Base-by-base conservation (phyloP, 768 basidiomycete genomes). In the Mycena maculata region DNA sequence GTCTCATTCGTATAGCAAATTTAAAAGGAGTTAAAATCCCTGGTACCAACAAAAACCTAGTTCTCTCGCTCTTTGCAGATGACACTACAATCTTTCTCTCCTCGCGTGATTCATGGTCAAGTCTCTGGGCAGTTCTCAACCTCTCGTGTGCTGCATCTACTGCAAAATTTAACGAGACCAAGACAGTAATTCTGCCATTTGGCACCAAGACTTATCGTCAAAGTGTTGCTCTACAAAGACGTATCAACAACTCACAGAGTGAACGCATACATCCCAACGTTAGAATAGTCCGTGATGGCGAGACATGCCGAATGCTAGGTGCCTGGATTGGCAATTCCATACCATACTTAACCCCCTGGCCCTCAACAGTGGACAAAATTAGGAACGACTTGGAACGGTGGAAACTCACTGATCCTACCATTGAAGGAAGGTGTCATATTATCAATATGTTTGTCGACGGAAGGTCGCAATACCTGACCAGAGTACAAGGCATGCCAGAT, bases 101-200 rank as follows among this genome's bases (percentile, higher is more conserved):
- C 3, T 69, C 73, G 36, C n/a, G 65, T 0, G 82, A 85, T 57
- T 52, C 71, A 15, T 76, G 76, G 16, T 44, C 47, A 0, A 58
- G 54, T 0, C 75, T 85, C 0, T 38, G 71, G 8, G 0, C 31
- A 0, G 73, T 84, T 3, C 80, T 85, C 0, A 30, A 75, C 0
- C 38, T 42, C 0, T 86, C 84, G 85, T 86, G 81, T 62, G 25
- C 23, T 0, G 81, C 77, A 12, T 80, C 80, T 16, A 70, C 75
- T 0, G 84, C 82, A 0, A 81, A 80, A 49, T 85, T 85, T 65
- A 85, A 84, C 52, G 54, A 69, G 0, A 48, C 57, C 0, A 86
- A 86, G 68, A 85, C 83, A 0, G 76, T 79, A 28, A 69, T 82
- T 2, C 70, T 84, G 1, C 82, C 81, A 0, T 72, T 83, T 0